phyloP scores from a whole-genome alignment of 2,329 filamentous ascomycete species.

The Clarireedia paspali region DNA sequence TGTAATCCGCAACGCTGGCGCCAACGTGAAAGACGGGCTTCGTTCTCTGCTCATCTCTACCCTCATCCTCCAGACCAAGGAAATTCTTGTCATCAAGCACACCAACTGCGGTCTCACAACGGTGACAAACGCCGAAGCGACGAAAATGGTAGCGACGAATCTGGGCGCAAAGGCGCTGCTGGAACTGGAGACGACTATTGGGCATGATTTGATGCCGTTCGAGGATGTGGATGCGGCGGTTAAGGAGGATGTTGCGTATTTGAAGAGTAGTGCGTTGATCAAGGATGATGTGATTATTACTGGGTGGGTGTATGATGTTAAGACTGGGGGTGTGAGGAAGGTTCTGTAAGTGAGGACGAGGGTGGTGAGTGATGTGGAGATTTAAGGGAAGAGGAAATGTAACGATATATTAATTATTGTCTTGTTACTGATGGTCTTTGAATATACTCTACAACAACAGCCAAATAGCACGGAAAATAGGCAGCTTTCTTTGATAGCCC shows the following conservation, averaged over 20 bases:
- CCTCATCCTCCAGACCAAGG: slow-evolving; percentile 67
- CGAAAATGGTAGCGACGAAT: slow-evolving; percentile 48
- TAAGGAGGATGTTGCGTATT: slow-evolving; percentile 53
- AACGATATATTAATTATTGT: too few species aligned
- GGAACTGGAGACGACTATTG: slow-evolving; percentile 28
- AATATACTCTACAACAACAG: too few species aligned
- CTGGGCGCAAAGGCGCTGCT: slow-evolving; percentile 38
- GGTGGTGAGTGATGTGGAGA: not conserved
- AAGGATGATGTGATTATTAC: slow-evolving; percentile 52
- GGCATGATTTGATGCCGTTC: slow-evolving; percentile 37
- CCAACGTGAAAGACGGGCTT: slow-evolving; percentile 58
- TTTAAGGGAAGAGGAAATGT: too few species aligned
- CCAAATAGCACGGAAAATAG: too few species aligned
- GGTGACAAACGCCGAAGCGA: slow-evolving; percentile 52
- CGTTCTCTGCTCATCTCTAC: slow-evolving; percentile 72
- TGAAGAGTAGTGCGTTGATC: slow-evolving; percentile 53
- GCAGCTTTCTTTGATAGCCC: too few species aligned
- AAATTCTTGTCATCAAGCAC: slow-evolving; percentile 48
- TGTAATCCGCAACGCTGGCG: slow-evolving; percentile 69
- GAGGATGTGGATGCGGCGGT: slow-evolving; percentile 56
- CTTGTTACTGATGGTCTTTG: too few species aligned
- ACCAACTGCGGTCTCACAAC: slow-evolving; percentile 68
- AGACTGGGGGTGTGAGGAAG: slow-evolving; percentile 55
- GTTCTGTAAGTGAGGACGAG: slow-evolving; percentile 32
- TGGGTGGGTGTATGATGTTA: slow-evolving; percentile 73